Base-by-base conservation (phyloP, 257 asterid genomes). In the Plantago ovata region DNA sequence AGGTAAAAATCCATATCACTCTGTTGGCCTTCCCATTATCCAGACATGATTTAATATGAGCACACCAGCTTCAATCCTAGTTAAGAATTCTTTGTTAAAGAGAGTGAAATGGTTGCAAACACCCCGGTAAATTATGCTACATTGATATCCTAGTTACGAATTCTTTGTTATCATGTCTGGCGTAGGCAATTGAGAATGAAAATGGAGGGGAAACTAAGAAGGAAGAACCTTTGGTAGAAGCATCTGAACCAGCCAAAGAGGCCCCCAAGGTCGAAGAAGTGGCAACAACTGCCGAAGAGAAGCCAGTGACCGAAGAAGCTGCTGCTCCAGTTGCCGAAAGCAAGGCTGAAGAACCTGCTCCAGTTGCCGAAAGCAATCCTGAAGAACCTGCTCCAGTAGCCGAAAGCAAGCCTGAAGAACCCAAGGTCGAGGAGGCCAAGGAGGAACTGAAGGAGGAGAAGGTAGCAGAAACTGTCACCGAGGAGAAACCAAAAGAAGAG, bases 171-270 rank as follows among this genome's bases (percentile, higher is more conserved):
- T 43, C 19, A 12, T 10, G 49, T 43, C n/a, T n/a, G n/a, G n/a
- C n/a, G n/a, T n/a, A n/a, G n/a, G n/a, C n/a, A n/a, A n/a, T n/a
- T n/a, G 91, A 84, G 52, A 79, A 62, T 54, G 72, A 63, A 50
- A 72, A 62, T 40, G 84, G 52, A 69, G 68, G 7, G 21, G 87
- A 73, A 66, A 41, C 72, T 24, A 62, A 53, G 49, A 65, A 65
- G 22, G 78, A 74, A 61, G 81, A 69, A 36, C 79, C 83, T 55
- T 56, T 68, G 71, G 77, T 72, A 48, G 88, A 81, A 63, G 60
- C 73, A 6, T 56, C 82, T 14, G 81, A 75, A 62, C 69, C 84
- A 56, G 72, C 69, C 33, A 21, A 41, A 13, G 86, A 68, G 64
- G 84, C 81, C 15, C 73, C 79, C 3, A 70, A 81, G 61, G 60